phyloP scores from a whole-genome alignment of 768 basidiomycete genomes.

The Termitomyces sp. region DNA sequence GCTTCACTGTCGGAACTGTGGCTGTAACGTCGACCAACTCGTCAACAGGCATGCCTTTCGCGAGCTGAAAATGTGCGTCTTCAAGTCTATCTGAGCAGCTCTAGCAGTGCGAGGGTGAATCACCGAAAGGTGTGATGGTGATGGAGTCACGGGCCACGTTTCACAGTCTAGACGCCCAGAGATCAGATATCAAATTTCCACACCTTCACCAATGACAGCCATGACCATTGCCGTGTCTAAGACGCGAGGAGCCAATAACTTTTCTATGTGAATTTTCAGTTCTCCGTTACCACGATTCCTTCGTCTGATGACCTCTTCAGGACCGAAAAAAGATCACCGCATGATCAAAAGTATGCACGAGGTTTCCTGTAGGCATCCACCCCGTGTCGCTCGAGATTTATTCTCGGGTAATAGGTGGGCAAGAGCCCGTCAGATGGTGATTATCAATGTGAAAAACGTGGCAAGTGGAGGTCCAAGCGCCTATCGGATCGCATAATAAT shows the following conservation, averaged over 20 bases:
- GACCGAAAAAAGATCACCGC: background rate
- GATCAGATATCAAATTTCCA: background rate
- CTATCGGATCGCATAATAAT: background rate
- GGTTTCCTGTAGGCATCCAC: background rate
- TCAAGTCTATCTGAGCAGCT: background rate
- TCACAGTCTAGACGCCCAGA: background rate
- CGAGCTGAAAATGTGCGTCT: background rate
- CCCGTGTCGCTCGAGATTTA: background rate
- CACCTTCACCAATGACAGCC: background rate
- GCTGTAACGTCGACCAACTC: background rate
- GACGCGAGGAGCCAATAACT: background rate
- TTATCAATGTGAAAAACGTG: background rate
- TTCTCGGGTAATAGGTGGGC: background rate
- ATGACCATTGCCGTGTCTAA: background rate
- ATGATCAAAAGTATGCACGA: background rate
- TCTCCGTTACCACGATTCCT: background rate
- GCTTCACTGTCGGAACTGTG: background rate
- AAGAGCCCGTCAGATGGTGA: background rate
- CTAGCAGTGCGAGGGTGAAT: background rate
- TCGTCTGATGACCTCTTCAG: background rate
- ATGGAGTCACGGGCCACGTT: background rate
- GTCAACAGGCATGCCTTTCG: background rate
- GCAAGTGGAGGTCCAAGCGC: background rate
- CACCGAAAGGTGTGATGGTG: background rate
- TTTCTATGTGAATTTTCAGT: background rate